These are phyloP conservation scores for Ampelomyces quisqualis DNA, from an alignment of 2,329 filamentous ascomycete genomes.

Conservation along the genomic window DNA sequence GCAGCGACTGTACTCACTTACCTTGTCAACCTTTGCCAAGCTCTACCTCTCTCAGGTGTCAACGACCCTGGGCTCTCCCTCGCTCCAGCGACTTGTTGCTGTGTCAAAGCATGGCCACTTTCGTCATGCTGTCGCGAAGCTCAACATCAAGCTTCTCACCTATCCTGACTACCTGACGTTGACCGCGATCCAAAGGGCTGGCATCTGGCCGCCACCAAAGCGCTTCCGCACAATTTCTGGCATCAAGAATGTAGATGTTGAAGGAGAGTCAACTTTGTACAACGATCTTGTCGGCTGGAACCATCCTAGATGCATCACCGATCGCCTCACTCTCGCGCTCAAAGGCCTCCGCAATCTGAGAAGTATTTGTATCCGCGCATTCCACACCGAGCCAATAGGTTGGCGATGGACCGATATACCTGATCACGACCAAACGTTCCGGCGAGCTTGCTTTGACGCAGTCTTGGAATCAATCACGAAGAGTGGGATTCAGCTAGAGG, in stretches of 20 bases:
- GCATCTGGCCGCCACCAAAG: slow-evolving; percentile 32
- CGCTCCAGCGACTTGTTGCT: slow-evolving; percentile 22
- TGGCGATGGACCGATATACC: slow-evolving; percentile 12
- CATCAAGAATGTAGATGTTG: slow-evolving; percentile 18
- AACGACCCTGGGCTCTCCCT: slow-evolving; percentile 28
- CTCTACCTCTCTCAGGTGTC: slow-evolving; percentile 23
- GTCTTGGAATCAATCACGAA: slow-evolving; percentile 24
- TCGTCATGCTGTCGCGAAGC: slow-evolving; percentile 16
- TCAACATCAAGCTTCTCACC: slow-evolving; percentile 29
- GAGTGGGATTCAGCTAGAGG: slow-evolving; percentile 21
- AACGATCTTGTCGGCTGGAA: slow-evolving; percentile 19
- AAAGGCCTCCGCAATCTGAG: slow-evolving; percentile 19
- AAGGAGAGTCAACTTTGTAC: slow-evolving; percentile 22
- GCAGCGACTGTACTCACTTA: slow-evolving; percentile 22
- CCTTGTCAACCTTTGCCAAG: slow-evolving; percentile 23
- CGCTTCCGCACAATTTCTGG: slow-evolving; percentile 24
- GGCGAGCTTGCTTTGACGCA: slow-evolving; percentile 23
- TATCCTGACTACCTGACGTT: slow-evolving; percentile 25
- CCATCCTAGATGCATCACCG: slow-evolving; percentile 18
- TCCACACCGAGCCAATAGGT: slow-evolving; percentile 9
- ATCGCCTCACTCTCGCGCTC: slow-evolving; percentile 22
- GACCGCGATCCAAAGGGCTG: slow-evolving; percentile 22
- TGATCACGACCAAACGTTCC: slow-evolving; percentile 18
- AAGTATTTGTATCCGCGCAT: slow-evolving; percentile 20
- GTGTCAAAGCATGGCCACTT: slow-evolving; percentile 20